phyloP scores from a whole-genome alignment of 805 yeast species.

The Ogataea sp. region DNA sequence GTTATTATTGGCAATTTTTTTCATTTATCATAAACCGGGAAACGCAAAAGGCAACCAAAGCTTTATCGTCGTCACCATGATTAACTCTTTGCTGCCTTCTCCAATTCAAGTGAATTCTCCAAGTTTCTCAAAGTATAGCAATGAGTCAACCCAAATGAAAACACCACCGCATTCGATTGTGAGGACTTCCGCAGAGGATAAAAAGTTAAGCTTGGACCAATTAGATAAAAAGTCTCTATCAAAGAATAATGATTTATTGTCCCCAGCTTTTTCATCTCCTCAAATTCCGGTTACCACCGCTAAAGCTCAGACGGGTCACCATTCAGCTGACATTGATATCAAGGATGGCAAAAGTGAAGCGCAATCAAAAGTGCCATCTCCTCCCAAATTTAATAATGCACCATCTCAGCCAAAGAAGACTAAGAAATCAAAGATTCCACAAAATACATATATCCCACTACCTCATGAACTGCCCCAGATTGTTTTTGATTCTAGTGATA shows the following conservation, averaged over 20 bases:
- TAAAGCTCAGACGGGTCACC: background rate
- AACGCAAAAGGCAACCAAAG: background rate
- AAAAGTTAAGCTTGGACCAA: background rate
- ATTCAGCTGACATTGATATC: constrained; percentile 7
- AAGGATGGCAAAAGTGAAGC: constrained; percentile 7
- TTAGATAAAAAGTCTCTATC: background rate
- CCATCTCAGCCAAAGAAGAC: constrained; percentile 2
- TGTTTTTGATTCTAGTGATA: constrained; percentile 41
- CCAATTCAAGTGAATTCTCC: background rate
- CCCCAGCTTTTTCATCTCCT: constrained; percentile 43
- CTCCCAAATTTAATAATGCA: constrained; percentile 10
- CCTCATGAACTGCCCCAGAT: constrained; percentile 34
- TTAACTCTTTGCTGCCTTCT: background rate
- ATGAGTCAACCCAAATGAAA: background rate
- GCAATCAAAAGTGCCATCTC: constrained; percentile 9
- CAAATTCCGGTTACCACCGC: constrained; percentile 16
- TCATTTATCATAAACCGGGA: background rate
- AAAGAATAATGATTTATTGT: constrained; percentile 11
- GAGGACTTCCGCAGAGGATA: background rate
- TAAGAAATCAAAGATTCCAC: constrained; percentile 20
- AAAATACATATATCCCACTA: constrained; percentile 19
- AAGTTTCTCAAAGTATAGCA: background rate
- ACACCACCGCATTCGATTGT: constrained; percentile 3
- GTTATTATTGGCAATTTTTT: too few relatives aligned
- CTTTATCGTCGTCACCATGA: background rate